These are phyloP conservation scores for Cyberlindnera japonica DNA, from an alignment of 805 yeast species.

Conservation along the genomic window DNA sequence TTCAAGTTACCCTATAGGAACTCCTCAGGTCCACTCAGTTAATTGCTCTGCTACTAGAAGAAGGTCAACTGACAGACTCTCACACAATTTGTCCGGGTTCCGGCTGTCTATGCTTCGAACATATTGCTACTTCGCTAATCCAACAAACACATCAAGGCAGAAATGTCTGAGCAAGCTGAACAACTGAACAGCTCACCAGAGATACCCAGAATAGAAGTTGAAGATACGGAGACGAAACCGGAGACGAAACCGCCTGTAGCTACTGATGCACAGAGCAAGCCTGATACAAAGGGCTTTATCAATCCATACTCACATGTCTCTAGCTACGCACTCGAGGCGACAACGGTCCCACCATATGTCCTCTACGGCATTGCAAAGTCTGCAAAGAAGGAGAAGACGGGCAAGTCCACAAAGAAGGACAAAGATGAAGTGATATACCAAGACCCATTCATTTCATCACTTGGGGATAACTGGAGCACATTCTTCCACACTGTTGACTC, in stretches of 20 bases:
- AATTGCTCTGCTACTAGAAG: too few relatives aligned
- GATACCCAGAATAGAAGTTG: neutral
- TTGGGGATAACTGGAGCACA: conserved; percentile 47
- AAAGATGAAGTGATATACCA: conserved; percentile 6
- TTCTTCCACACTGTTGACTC: conserved; percentile 45
- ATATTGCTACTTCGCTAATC: too few relatives aligned
- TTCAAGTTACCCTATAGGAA: too few relatives aligned
- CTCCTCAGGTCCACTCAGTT: too few relatives aligned
- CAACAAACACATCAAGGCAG: neutral
- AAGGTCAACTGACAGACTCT: too few relatives aligned
- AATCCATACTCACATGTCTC: conserved; percentile 25
- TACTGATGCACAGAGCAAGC: conserved; percentile 1
- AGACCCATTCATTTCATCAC: conserved; percentile 34
- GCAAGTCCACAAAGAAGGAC: conserved; percentile 15
- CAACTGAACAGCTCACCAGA: neutral
- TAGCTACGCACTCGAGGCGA: conserved; percentile 36
- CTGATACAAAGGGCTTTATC: neutral
- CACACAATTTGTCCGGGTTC: too few relatives aligned
- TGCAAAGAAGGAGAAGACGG: conserved; percentile 22
- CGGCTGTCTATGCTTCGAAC: too few relatives aligned
- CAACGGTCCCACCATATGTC: conserved; percentile 61
- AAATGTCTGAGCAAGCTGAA: neutral
- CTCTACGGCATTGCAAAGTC: conserved; percentile 45
- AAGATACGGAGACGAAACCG: neutral
- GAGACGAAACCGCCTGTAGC: neutral